These are phyloP conservation scores for Irpex sp. DNA, from an alignment of 1,284 basidiomycete genomes.

Conservation along the genomic window DNA sequence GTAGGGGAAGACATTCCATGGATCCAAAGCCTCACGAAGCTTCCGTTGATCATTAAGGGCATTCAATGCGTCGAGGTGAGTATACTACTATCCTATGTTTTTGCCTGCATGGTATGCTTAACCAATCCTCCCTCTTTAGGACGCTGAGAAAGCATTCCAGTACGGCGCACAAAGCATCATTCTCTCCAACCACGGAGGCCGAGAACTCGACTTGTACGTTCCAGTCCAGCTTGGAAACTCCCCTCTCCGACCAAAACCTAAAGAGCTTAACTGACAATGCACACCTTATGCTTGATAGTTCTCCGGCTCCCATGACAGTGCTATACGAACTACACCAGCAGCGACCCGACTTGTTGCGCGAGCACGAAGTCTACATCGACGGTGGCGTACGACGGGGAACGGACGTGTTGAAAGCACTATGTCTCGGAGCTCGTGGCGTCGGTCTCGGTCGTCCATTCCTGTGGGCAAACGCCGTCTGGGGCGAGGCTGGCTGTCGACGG, in stretches of 20 bases:
- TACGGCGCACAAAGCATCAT: constrained; percentile 64
- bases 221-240: background rate
- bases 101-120: background rate
- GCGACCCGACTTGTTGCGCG: constrained; percentile 29
- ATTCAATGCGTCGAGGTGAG: constrained; percentile 38
- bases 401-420: constrained; percentile 72
- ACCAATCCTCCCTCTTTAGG: constrained; percentile 26
- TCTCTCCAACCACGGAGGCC: constrained; percentile 64
- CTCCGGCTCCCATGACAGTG: constrained; percentile 29
- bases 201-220: constrained; percentile 51
- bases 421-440: constrained; percentile 64
- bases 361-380: constrained; percentile 69
- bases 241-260: background rate
- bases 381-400: constrained; percentile 69
- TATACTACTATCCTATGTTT: background rate
- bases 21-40: constrained; percentile 39
- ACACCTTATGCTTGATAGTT: constrained; percentile 4
- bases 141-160: constrained; percentile 49
- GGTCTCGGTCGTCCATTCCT: constrained; percentile 54
- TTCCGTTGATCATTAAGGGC: constrained; percentile 50
- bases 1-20: constrained; percentile 34
- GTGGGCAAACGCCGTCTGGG: constrained; percentile 66
- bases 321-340: constrained; percentile 38
- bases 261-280: background rate
- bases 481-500: constrained; percentile 43